Base-by-base conservation (phyloP, 2,329 filamentous ascomycete genomes). In the Ophiocordyceps camponoti-floridani region DNA sequence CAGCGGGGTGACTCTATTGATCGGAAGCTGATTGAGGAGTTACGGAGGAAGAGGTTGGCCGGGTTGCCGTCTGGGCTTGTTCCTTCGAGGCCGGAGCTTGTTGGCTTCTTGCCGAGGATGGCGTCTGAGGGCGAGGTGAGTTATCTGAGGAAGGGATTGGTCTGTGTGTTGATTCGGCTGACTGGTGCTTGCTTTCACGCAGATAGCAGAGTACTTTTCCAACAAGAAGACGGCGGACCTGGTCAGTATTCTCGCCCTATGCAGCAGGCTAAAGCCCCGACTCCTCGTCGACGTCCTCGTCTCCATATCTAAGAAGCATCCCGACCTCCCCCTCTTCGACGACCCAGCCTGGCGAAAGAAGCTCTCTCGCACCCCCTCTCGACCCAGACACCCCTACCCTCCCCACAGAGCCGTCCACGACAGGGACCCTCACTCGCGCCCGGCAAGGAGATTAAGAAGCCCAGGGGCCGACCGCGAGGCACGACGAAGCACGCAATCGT, bases 241-340 rank as follows among this genome's bases (percentile, higher is more conserved):
- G 1, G 53, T 68, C 23, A 62, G 63, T 30, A 51, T 68, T 10
- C 48, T 68, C 2, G 59, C 60, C 3, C 58, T 67, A 35, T 63
- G 62, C 47, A 62, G 67, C 43, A 62, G 63, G 46, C 51, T 67
- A 13, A 55, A 60, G 23, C 62, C 64, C 2, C 61, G 63, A 31
- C 60, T 68, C 11, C 55, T 68, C 2, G 56, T 59, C 13, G 62
- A 68, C 43, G 47, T 68, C 4, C 55, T 67, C 26, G 60, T 64
- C 9, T 65, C 63, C 3, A 58, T 66, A n/a, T 62, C 65, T 8
- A 64, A 58, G 46, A 62, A 56, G 42, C 63, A 68, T 38, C 61
- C 64, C 0, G 57, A 62, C n/a, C 54, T 68, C 3, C 63, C 64
- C 19, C 60, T 68, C 4, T 67, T 67, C 46, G 52, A 59, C 47